phyloP scores from a whole-genome alignment of 192 early-diverging fungal species.

The Chytriomyces sp. region DNA sequence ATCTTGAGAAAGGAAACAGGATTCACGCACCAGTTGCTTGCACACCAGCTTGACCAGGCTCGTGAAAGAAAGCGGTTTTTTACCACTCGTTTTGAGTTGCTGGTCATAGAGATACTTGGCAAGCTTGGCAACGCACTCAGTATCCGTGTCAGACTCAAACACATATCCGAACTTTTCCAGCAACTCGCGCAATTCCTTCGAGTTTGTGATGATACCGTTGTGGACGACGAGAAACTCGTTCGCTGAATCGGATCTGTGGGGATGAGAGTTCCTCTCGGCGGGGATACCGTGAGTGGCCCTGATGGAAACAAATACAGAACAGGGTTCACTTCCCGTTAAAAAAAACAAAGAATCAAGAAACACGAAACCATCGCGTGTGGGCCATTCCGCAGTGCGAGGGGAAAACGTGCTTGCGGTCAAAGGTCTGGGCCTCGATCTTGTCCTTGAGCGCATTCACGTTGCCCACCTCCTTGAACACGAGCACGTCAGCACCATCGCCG shows the following conservation, averaged over 20 bases:
- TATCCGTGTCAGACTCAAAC: slow-evolving; percentile 83
- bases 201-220: slow-evolving; percentile 74
- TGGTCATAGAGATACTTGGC: slow-evolving; percentile 69
- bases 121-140: slow-evolving; percentile 66
- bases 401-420: slow-evolving; percentile 68
- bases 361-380: slow-evolving; percentile 63
- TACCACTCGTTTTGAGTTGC: slow-evolving; percentile 54
- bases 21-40: slow-evolving; percentile 58
- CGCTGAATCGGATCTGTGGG: slow-evolving; percentile 66
- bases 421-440: slow-evolving; percentile 54
- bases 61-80: slow-evolving; percentile 53
- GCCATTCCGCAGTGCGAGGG: slow-evolving; percentile 60
- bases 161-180: slow-evolving; percentile 74
- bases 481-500: slow-evolving; percentile 70
- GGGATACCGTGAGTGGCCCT: slow-evolving; percentile 72
- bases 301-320: not conserved
- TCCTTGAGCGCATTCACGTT: slow-evolving; percentile 58
- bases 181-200: slow-evolving; percentile 61
- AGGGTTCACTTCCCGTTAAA: not conserved
- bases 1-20: not conserved
- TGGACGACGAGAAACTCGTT: slow-evolving; percentile 69
- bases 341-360: not conserved
- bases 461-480: slow-evolving; percentile 59
- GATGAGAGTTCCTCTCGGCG: slow-evolving; percentile 64
- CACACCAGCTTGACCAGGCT: slow-evolving; percentile 63